Evolutionary conservation across 257 asterid species (phyloP), one percentile per base, ranked within the genome.

Genomic region (Paraleonurus japonicus): DNA sequence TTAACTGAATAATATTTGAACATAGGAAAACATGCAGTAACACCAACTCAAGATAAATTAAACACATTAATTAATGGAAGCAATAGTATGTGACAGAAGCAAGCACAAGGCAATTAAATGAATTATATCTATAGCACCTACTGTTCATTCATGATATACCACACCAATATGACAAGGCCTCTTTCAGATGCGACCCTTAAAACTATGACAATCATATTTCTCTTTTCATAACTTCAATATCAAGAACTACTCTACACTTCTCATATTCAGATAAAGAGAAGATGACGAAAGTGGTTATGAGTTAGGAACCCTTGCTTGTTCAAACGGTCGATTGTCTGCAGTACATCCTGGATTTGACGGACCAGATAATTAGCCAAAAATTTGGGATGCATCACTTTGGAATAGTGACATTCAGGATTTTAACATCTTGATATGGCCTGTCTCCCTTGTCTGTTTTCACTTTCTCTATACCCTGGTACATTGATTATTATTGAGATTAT

Each of bases 371-470:
- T 2, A 19, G n/a, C 67, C 45, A 11, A 19, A 41, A 39, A 65
- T 13, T 64, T 27, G 66, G 50, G 27, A 26, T 11, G 35, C 47
- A 77, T 65, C 81, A 83, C 87, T 92, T 89, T 19, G 98, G 96
- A 77, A 89, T 82, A 7, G 99, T 88, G 59, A 94, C 99, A 69
- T 94, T 94, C 57, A 94, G 78, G 78, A 94, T 91, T 83, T 94
- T 94, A 54, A 91, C 96, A 63, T 94, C 99, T 82, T 91, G 97
- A 80, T 84, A 79, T 12, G 99, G 99, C 80, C 80, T 91, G 83
- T 94, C 99, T 47, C 59, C 79, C 85, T 82, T 94, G 85, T 94
- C 96, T 11, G 90, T 82, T 89, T 94, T 94, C 86, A 91, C 99
- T 81, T 91, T 91, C 88, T 94, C 99, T 48, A 94, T 89, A 2